Evolutionary conservation across 495 filamentous ascomycete species (phyloP), one percentile per base, ranked within the genome.

Genomic region (Xylaria palmicola): DNA sequence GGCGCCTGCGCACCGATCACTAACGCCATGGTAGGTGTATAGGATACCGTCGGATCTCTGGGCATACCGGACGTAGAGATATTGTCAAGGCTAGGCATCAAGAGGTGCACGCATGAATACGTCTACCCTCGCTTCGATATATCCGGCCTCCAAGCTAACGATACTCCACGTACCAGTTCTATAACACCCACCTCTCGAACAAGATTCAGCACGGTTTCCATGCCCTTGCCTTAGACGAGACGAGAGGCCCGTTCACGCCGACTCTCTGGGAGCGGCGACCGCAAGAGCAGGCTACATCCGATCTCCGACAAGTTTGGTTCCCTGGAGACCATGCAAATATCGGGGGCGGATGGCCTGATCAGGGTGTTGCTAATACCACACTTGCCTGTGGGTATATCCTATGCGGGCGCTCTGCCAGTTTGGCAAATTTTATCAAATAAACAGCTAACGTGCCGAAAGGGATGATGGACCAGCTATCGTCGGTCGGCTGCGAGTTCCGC

Each of bases 261-360:
- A 81, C 86, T 4, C 64, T 91, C 0, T 90, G 86, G 88, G 78
- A 82, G 62, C 66, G 72, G 7, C 71, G 65, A 10, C 62, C 62
- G 2, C 59, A 69, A 15, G 68, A 72, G 55, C 66, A 71, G n/a
- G 67, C 72, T 19, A 69, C 65, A 13, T 82, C 79, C 47, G 74
- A 82, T 51, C 77, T 90, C n/a, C 80, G 83, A 30, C 88, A 91
- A 68, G 84, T 86, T 50, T 91, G 88, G 88, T 90, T 91, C 64
- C 85, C 86, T 0, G 86, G 87, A 30, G 78, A 79, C n/a, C 88
- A 91, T 68, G 80, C 75, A 8, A 89, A 89, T 63, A 72, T 89
- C 12, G 88, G 88, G 1, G 85, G 88, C 8, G 85, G 85, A 1
- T 76, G 67, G 66, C 43, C 60, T 0, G 75, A 77, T 51, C 65